These are phyloP conservation scores for Aspergillus pseudoterreus DNA, from an alignment of 2,329 filamentous ascomycete genomes.

Conservation along the genomic window DNA sequence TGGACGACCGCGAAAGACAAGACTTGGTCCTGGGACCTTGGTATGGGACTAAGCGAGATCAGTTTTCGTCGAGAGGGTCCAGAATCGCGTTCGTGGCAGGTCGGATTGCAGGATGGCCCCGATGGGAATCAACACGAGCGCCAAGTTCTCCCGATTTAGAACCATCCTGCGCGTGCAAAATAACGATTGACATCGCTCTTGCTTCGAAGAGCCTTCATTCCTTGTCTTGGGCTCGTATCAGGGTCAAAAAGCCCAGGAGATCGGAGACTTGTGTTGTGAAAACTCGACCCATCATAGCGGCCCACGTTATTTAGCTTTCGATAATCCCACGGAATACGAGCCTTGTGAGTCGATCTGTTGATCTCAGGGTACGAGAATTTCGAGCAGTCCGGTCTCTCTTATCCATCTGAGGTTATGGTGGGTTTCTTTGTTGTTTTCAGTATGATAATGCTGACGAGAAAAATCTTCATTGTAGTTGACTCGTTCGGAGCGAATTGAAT, in stretches of 20 bases:
- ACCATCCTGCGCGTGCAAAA: background rate
- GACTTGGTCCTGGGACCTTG: background rate
- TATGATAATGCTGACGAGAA: too few relatives aligned
- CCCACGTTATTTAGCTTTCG: background rate
- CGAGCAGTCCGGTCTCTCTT: background rate
- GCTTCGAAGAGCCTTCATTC: too few relatives aligned
- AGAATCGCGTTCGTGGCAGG: background rate
- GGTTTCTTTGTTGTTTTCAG: background rate
- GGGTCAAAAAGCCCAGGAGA: too few relatives aligned
- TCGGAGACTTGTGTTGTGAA: too few relatives aligned
- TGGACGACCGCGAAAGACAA: background rate
- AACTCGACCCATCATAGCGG: background rate
- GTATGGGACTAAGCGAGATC: background rate
- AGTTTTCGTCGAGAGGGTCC: too few relatives aligned
- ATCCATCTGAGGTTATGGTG: background rate
- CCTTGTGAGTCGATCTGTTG: conserved; percentile 2
- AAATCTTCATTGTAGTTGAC: too few relatives aligned
- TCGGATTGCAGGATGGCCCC: background rate
- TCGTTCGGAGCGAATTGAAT: background rate
- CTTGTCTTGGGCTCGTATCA: too few relatives aligned
- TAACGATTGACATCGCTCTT: background rate
- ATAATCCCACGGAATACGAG: conserved; percentile 2
- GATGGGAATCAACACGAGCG: background rate
- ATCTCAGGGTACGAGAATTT: background rate
- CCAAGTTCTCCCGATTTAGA: background rate